Conservation (phyloP, 345 rosid species). For the Camelina sativa region DNA sequence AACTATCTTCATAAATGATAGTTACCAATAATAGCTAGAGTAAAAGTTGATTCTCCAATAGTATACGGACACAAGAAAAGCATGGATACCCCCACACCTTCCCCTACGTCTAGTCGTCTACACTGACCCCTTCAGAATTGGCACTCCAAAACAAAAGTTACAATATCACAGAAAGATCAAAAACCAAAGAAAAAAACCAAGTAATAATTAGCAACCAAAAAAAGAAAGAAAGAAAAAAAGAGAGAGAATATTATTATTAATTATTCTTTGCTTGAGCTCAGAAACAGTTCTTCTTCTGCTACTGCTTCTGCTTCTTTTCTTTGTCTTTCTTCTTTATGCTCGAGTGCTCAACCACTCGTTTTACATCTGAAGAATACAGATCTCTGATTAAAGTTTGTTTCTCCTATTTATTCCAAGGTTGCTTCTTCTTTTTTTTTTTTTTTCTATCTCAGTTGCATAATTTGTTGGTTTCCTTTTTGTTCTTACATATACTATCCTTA, state of each 20-base stretch:
- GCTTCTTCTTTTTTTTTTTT: conserved; percentile 31
- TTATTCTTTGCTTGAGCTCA: conserved; percentile 43
- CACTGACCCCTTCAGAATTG: conserved; percentile 30
- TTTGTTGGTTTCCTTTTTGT: not conserved
- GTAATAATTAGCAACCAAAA: not conserved
- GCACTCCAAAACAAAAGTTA: conserved; percentile 18
- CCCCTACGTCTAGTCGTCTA: conserved; percentile 19
- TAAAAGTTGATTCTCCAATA: conserved; percentile 18
- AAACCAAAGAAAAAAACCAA: not conserved
- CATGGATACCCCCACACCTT: conserved; percentile 41
- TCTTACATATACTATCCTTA: not conserved
- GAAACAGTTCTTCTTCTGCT: conserved; percentile 24
- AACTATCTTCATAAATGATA: not conserved
- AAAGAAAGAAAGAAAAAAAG: not conserved
- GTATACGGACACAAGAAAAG: conserved; percentile 33
- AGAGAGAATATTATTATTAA: conserved; percentile 30
- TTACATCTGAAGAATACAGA: conserved; percentile 11
- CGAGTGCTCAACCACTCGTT: conserved; percentile 17
- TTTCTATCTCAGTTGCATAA: not conserved
- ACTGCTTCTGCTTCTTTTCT: not conserved
- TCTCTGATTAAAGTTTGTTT: conserved; percentile 30
- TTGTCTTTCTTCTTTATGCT: conserved; percentile 19
- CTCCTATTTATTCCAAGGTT: conserved; percentile 38
- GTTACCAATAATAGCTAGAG: not conserved
- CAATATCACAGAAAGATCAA: not conserved